These are phyloP conservation scores for Delonix regia DNA, from an alignment of 306 rosid genomes.

Conservation along the genomic window DNA sequence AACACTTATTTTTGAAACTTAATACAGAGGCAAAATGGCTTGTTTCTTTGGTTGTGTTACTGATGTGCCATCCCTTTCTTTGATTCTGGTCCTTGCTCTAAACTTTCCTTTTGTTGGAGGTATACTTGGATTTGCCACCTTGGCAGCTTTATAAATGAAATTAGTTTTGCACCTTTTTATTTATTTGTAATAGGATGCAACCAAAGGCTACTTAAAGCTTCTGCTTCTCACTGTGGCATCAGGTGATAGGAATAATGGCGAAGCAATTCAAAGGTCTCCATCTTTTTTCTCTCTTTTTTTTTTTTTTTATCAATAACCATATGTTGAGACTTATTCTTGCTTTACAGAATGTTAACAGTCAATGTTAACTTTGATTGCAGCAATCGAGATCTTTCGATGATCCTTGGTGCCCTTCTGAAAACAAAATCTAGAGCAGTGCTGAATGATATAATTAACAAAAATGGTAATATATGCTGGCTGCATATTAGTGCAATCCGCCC, in stretches of 20 bases:
- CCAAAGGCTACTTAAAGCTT: conserved; percentile 95
- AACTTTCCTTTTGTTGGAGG: conserved; percentile 18
- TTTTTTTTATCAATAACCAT: not conserved
- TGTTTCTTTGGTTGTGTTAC: not conserved
- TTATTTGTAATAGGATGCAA: conserved; percentile 70
- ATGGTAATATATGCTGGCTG: conserved; percentile 59
- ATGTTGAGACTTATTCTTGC: conserved; percentile 27
- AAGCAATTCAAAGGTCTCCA: conserved; percentile 89
- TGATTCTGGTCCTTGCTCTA: conserved; percentile 16
- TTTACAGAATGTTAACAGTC: conserved; percentile 22
- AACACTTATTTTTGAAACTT: not conserved
- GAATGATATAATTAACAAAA: conserved; percentile 84
- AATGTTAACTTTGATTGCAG: conserved; percentile 53
- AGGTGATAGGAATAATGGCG: conserved; percentile 80
- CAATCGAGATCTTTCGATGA: conserved; percentile 99
- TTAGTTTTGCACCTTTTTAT: not conserved
- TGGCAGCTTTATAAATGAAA: conserved; percentile 1
- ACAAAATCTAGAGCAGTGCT: conserved; percentile 90
- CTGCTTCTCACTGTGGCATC: conserved; percentile 93
- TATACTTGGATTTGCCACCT: not conserved
- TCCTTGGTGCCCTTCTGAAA: conserved; percentile 94
- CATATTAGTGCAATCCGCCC: not conserved
- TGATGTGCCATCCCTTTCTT: conserved; percentile 23
- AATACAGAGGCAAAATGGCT: not conserved
- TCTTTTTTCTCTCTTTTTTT: not conserved